A percentile compares a stretch with the other conserved stretches of the same genome.
Conservation (phyloP, 495 filamentous ascomycete genomes). For the Neurospora sp. region DNA sequence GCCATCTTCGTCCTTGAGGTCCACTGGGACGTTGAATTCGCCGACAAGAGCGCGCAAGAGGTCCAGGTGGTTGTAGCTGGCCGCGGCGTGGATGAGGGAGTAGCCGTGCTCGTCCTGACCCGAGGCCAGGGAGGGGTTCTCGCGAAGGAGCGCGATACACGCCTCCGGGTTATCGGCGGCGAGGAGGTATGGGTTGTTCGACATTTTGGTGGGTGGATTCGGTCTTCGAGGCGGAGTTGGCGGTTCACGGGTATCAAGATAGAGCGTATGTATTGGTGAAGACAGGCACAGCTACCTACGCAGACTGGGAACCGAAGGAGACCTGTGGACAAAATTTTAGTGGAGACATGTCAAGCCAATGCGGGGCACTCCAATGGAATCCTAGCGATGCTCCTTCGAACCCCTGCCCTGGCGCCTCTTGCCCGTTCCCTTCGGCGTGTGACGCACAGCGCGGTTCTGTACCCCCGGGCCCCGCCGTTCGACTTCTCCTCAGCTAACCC, state of each 20-base stretch:
- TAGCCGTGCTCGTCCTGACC: constrained; percentile 76
- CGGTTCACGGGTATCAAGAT: not conserved
- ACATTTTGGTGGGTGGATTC: constrained; percentile 17
- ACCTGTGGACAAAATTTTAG: constrained; percentile 3
- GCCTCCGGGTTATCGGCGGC: constrained; percentile 63
- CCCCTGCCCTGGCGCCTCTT: not conserved
- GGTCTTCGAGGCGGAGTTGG: not conserved
- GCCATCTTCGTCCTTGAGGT: constrained; percentile 76
- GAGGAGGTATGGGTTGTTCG: constrained; percentile 65
- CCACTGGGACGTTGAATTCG: constrained; percentile 65
- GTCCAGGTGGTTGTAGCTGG: constrained; percentile 77
- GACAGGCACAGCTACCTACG: not conserved
- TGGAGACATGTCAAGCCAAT: not conserved
- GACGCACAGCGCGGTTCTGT: not conserved
- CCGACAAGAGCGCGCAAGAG: constrained; percentile 70
- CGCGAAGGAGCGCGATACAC: constrained; percentile 55
- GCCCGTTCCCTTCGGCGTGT: not conserved
- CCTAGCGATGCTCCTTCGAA: not conserved
- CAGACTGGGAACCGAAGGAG: not conserved
- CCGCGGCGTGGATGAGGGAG: constrained; percentile 83
- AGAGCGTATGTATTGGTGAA: not conserved
- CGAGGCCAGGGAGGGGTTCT: constrained; percentile 56
- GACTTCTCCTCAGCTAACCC: not conserved
- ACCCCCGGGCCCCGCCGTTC: not conserved
- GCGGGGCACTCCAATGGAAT: not conserved